Percentiles rank a stretch among this genome's conserved stretches.
Evolutionary conservation across 257 asterid genomes (phyloP).

Genomic region (Lavandula angustifolia): DNA sequence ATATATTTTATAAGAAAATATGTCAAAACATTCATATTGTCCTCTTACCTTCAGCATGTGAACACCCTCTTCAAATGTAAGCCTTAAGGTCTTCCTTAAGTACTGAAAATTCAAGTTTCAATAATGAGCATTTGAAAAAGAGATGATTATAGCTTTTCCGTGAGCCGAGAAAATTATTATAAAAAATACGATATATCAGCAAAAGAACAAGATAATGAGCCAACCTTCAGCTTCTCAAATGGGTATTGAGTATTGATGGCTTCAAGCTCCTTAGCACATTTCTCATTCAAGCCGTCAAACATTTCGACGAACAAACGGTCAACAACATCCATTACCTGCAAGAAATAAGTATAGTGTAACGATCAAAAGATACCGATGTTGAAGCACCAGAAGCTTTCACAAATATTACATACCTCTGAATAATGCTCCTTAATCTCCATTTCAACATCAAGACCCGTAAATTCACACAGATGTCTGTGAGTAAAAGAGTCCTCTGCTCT

Average conservation of each 20-base stretch:
- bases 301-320: constrained; percentile 75
- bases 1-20: background rate
- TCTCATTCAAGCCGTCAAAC: constrained; percentile 72
- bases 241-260: constrained; percentile 81
- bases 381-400: constrained; percentile 14
- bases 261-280: constrained; percentile 70
- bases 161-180: background rate
- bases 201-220: background rate
- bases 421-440: constrained; percentile 93
- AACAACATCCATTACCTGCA: constrained; percentile 94
- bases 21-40: background rate
- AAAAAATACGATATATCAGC: constrained; percentile 7
- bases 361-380: constrained; percentile 12
- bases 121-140: constrained; percentile 23
- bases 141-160: background rate
- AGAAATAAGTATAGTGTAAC: background rate
- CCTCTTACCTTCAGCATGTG: constrained; percentile 78
- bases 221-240: constrained; percentile 84
- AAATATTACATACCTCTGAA: constrained; percentile 58
- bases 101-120: constrained; percentile 58
- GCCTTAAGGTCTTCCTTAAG: constrained; percentile 64
- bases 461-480: constrained; percentile 93
- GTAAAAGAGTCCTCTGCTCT: constrained; percentile 94
- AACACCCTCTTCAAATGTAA: constrained; percentile 87
- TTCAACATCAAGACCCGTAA: constrained; percentile 92